Conservation (phyloP, 1,139 yeast genomes). For the Yamadazyma spencermartinsiae region DNA sequence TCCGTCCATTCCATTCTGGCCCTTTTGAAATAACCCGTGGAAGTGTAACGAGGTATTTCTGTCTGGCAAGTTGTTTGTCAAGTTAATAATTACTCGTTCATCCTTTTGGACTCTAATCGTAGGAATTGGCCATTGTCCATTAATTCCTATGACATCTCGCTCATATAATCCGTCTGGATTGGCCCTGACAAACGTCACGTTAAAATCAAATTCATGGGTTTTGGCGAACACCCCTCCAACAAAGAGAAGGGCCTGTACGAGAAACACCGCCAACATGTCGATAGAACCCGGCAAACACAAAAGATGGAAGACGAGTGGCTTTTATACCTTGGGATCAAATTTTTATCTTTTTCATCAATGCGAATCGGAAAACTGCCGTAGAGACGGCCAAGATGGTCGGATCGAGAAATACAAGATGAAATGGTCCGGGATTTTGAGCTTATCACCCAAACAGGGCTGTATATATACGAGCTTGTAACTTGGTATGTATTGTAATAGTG, state of each 20-base stretch:
- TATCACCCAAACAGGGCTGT: background rate
- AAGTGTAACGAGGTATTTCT: slow-evolving; percentile 79
- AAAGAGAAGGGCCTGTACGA: background rate
- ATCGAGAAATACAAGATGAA: background rate
- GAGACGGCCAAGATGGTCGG: background rate
- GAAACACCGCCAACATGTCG: background rate
- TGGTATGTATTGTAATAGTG: background rate
- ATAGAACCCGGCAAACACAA: no score
- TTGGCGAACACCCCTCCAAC: slow-evolving; percentile 32
- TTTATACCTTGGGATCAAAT: background rate
- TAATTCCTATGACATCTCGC: slow-evolving; percentile 75
- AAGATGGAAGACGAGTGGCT: background rate
- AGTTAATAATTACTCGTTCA: slow-evolving; percentile 68
- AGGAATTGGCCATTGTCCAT: slow-evolving; percentile 87
- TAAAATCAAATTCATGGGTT: slow-evolving; percentile 69
- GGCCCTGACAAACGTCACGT: slow-evolving; percentile 67
- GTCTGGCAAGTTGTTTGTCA: slow-evolving; percentile 68
- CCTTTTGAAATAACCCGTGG: slow-evolving; percentile 88
- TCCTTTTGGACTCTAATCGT: slow-evolving; percentile 67
- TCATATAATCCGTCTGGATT: slow-evolving; percentile 76
- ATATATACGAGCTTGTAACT: background rate
- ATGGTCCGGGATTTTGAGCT: background rate
- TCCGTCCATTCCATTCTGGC: slow-evolving; percentile 78
- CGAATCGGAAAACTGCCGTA: slow-evolving; percentile 3
- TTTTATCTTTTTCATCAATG: slow-evolving; percentile 7